Conservation (phyloP, 208 protist species). For the Zelonia costaricensis region DNA sequence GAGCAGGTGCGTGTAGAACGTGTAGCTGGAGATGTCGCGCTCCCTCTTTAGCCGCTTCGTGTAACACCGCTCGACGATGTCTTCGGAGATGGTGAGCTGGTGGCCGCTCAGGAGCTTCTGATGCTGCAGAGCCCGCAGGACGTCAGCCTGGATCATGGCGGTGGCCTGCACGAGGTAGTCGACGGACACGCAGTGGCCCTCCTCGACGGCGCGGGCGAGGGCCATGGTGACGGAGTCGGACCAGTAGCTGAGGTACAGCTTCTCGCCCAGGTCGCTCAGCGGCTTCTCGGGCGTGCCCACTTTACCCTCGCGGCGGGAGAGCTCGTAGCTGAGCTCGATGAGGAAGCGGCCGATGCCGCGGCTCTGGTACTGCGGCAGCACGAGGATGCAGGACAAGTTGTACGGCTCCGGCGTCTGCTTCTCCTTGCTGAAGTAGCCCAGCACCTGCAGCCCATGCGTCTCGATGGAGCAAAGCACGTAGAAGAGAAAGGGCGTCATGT, state of each 20-base stretch:
- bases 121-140: conserved; percentile 73
- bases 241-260: conserved; percentile 95
- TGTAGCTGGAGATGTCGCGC: conserved; percentile 70
- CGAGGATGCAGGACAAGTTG: conserved; percentile 99
- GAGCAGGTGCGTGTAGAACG: conserved; percentile 86
- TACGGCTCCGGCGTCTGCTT: conserved; percentile 97
- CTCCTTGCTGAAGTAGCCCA: conserved; percentile 99
- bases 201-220: conserved; percentile 69
- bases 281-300: conserved; percentile 99
- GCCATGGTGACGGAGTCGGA: conserved; percentile 85
- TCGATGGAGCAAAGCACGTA: conserved; percentile 97
- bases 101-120: conserved; percentile 57
- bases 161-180: conserved; percentile 86
- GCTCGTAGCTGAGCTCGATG: conserved; percentile 98
- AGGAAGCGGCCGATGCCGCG: conserved; percentile 98
- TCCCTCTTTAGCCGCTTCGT: conserved; percentile 74
- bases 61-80: conserved; percentile 75
- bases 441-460: conserved; percentile 93
- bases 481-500: conserved; percentile 99
- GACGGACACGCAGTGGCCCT: conserved; percentile 75
- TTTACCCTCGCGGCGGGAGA: conserved; percentile 96
- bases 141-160: conserved; percentile 74
- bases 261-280: conserved; percentile 98
- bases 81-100: conserved; percentile 79
- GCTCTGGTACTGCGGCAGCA: conserved; percentile 96